These are phyloP conservation scores for Skeletonema grethae DNA, from an alignment of 108 stramenopile species.

Conservation along the genomic window DNA sequence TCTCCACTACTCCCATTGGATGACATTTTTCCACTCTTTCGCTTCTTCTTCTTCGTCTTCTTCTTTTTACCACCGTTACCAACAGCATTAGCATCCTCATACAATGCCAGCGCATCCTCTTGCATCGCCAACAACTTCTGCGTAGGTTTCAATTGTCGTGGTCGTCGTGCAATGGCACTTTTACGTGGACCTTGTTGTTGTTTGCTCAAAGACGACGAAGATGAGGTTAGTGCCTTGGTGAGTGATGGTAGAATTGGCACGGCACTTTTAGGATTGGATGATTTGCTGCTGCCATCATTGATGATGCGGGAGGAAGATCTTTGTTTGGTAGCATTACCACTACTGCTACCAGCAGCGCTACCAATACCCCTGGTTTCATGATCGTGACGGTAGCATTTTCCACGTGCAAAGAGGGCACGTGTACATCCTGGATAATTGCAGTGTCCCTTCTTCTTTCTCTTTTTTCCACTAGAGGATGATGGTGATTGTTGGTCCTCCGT, in stretches of 20 bases:
- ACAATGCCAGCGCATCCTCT: neutral
- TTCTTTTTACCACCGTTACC: too few species aligned
- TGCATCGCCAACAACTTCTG: conserved; percentile 24
- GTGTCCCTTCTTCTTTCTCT: neutral
- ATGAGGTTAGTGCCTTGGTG: neutral
- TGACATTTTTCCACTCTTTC: conserved; percentile 7
- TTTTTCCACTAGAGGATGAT: neutral
- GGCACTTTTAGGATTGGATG: too few species aligned
- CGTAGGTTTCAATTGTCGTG: conserved; percentile 26
- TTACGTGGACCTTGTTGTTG: conserved; percentile 8
- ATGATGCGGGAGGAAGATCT: too few species aligned
- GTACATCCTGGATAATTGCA: conserved; percentile 4
- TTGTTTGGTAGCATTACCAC: too few species aligned
- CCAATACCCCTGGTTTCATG: neutral
- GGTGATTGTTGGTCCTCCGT: neutral
- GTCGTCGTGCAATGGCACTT: conserved; percentile 28
- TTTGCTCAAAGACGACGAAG: neutral
- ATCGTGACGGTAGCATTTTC: neutral
- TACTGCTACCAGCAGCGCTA: too few species aligned
- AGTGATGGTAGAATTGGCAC: too few species aligned
- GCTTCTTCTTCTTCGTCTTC: neutral
- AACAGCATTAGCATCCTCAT: conserved; percentile 5
- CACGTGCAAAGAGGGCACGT: neutral
- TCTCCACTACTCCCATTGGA: neutral
- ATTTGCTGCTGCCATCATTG: too few species aligned